A percentile compares a stretch with the other conserved stretches of the same genome.
phyloP scores from a whole-genome alignment of 2,329 filamentous ascomycete genomes.

The Xylaria sp. region DNA sequence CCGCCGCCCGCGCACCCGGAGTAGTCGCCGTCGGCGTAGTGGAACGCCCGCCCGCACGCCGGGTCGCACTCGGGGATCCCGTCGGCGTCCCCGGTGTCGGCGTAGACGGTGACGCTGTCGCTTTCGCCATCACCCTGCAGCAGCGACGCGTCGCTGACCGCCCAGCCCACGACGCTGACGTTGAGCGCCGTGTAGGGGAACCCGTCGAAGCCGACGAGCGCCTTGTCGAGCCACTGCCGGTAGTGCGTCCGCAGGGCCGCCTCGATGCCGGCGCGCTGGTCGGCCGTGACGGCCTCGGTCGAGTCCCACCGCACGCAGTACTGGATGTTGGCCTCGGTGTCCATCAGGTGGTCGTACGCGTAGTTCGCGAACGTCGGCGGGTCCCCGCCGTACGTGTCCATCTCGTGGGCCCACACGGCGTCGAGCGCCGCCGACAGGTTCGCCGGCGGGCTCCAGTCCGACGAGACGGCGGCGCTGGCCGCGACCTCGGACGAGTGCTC shows the following conservation, averaged over 20 bases:
- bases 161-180: conserved; percentile 7
- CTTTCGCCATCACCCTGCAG: neutral
- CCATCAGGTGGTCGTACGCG: conserved; percentile 10
- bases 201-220: conserved; percentile 6
- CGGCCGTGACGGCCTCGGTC: conserved; percentile 1
- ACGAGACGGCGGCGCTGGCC: neutral
- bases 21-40: conserved; percentile 10
- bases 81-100: neutral
- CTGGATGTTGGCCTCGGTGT: conserved; percentile 4
- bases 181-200: conserved; percentile 4
- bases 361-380: conserved; percentile 4
- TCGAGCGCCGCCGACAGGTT: neutral
- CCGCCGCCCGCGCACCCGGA: conserved; percentile 6
- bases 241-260: conserved; percentile 1
- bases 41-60: conserved; percentile 3
- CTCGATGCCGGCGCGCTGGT: conserved; percentile 3
- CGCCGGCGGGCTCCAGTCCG: conserved; percentile 3
- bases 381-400: conserved; percentile 3
- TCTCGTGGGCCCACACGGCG: conserved; percentile 6
- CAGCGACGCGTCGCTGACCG: conserved; percentile 2
- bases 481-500: neutral
- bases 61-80: conserved; percentile 8
- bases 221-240: conserved; percentile 4
- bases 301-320: conserved; percentile 10
- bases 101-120: conserved; percentile 2